Base-by-base conservation (phyloP, 1,139 yeast genomes). In the Candida pseudoviswanathii region DNA sequence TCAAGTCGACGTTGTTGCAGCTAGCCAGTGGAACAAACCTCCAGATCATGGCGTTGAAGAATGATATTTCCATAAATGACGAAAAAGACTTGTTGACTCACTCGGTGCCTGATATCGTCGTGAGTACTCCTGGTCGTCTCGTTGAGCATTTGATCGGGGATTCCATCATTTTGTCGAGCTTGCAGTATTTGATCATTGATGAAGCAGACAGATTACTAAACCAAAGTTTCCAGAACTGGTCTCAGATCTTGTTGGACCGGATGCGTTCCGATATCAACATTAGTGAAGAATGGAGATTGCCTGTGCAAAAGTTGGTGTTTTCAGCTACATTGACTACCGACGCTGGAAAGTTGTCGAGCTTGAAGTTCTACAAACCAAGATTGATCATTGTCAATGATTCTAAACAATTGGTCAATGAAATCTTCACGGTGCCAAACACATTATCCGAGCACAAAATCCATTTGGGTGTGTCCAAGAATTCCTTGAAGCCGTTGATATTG, bases 191-290 rank as follows among this genome's bases (percentile, higher is more conserved):
- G 58, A 89, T 94, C 3, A 81, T 94, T 40, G 99, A 94, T 69
- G 99, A 94, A 68, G 99, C 98, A 2, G 99, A 94, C 71, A 76
- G 97, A 52, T 73, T 94, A 50, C 77, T 94, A 55, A 90, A 90
- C 63, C 98, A 94, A 65, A 83, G 89, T 30, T 94, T 90, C 67
- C 98, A 94, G 66, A 90, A 90, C 64, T 94, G 99, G 99, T 84
- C 92, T 55, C 79, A 80, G 46, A 76, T 84, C 1, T 70, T 94
- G n/a, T 78, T 86, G 50, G 57, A 70, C 2, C 75, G 77, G 31
- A 64, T 86, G 31, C 81, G 80, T 34, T 49, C 54, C n/a, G 59
- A 62, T 56, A 48, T 60, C 11, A 66, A 67, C 48, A 56, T 75
- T 57, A 53, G 58, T 8, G 56, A 60, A 11, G 47, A 51, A 25